A percentile compares a stretch with the other conserved stretches of the same genome.
These are phyloP conservation scores for Leccinum variicolor DNA, from an alignment of 768 basidiomycete species.

Conservation along the genomic window DNA sequence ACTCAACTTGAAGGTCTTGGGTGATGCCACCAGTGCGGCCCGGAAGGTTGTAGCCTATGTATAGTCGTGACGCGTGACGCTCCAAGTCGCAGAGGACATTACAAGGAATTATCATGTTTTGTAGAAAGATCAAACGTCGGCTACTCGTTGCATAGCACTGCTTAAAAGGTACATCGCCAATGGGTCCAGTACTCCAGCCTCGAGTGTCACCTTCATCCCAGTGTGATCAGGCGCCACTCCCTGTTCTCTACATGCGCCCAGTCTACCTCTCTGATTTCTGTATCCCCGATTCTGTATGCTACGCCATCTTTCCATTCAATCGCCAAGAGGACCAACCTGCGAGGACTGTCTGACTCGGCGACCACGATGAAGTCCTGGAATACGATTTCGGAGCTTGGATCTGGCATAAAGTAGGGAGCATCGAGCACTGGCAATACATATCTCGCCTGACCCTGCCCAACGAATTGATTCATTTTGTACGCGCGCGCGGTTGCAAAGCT, in stretches of 20 bases:
- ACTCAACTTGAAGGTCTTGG: too few species aligned
- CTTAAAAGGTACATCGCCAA: too few species aligned
- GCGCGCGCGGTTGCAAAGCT: constrained; percentile 1
- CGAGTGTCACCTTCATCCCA: neutral
- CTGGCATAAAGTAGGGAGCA: neutral
- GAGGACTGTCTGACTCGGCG: neutral
- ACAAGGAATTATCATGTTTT: neutral
- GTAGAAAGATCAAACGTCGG: neutral
- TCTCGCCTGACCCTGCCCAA: neutral
- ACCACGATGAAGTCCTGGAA: constrained; percentile 12
- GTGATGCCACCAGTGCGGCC: too few species aligned
- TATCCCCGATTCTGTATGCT: neutral
- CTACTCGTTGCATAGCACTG: neutral
- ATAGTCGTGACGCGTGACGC: too few species aligned
- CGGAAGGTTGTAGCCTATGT: too few species aligned
- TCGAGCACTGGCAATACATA: neutral
- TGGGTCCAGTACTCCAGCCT: neutral
- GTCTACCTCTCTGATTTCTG: neutral
- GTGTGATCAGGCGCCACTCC: constrained; percentile 6
- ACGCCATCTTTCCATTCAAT: neutral
- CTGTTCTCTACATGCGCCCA: constrained; percentile 9
- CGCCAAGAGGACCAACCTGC: neutral
- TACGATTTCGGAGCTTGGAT: neutral
- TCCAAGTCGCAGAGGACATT: too few species aligned
- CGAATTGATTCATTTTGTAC: neutral